Percentiles rank a stretch among this genome's conserved stretches.
These are phyloP conservation scores for Globisporangium nagaii DNA, from an alignment of 352 stramenopile species.

Conservation along the genomic window DNA sequence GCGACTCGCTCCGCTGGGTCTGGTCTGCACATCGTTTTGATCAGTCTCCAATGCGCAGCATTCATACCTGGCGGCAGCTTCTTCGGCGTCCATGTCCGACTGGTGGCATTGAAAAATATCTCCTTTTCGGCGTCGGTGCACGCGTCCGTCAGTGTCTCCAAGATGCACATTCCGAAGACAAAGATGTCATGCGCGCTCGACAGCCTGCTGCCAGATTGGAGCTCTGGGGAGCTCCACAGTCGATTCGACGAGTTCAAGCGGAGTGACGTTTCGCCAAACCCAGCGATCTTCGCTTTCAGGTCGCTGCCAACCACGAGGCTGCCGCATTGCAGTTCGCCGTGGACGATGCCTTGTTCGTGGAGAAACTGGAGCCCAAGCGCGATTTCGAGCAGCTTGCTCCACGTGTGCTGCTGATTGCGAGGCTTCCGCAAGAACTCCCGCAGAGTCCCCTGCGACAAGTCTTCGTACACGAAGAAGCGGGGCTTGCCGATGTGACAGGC, in stretches of 20 bases:
- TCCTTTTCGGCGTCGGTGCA: conserved; percentile 8
- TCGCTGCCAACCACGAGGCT: not conserved
- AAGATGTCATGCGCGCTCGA: conserved; percentile 19
- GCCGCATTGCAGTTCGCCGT: not conserved
- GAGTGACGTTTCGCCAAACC: conserved; percentile 7
- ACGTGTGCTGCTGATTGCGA: not conserved
- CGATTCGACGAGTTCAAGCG: conserved; percentile 13
- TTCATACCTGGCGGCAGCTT: not conserved
- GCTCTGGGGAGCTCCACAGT: conserved; percentile 3
- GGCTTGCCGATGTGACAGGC: conserved; percentile 27
- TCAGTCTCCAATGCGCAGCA: not conserved
- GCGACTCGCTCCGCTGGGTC: not conserved
- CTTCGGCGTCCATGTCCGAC: not conserved
- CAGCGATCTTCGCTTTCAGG: not conserved
- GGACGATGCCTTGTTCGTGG: not conserved
- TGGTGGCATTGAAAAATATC: conserved; percentile 12
- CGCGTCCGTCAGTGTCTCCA: conserved; percentile 10
- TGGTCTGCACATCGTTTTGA: not conserved
- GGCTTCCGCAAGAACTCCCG: not conserved
- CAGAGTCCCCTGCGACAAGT: conserved; percentile 1
- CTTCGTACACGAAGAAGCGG: conserved; percentile 18
- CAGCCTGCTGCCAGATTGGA: conserved; percentile 8
- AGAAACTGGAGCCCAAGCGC: not conserved
- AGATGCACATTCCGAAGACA: conserved; percentile 13
- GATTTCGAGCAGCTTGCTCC: conserved; percentile 8